Evolutionary conservation across 805 yeast species (phyloP).

Genomic region (Clavispora santaluciae): DNA sequence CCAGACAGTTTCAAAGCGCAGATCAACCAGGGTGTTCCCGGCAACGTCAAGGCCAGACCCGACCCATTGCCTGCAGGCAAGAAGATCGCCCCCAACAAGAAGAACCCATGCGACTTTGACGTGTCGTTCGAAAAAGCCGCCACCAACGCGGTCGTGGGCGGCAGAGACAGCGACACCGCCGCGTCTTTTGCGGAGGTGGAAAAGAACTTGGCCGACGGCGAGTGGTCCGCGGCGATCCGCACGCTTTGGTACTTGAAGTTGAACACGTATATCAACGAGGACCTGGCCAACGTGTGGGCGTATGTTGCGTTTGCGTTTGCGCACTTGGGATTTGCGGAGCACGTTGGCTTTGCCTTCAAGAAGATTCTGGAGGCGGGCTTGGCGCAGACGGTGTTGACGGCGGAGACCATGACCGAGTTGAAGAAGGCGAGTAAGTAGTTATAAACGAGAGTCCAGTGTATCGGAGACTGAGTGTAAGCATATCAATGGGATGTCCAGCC

Average conservation of each 20-base stretch:
- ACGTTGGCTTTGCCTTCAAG: constrained; percentile 5
- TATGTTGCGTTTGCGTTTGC: constrained; percentile 7
- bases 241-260: constrained; percentile 3
- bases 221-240: constrained; percentile 4
- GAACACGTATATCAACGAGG: constrained; percentile 5
- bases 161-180: constrained; percentile 4
- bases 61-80: constrained; percentile 5
- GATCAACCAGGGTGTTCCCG: constrained; percentile 7
- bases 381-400: constrained; percentile 5
- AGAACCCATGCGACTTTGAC: constrained; percentile 4
- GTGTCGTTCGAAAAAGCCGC: constrained; percentile 3
- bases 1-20: constrained; percentile 5
- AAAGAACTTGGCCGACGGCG: constrained; percentile 1
- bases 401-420: constrained; percentile 5
- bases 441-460: too few relatives aligned
- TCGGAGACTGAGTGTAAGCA: too few relatives aligned
- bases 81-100: constrained; percentile 5
- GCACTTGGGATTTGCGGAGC: constrained; percentile 5
- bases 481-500: background rate
- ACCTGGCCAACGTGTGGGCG: constrained; percentile 6
- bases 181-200: constrained; percentile 3
- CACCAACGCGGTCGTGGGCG: constrained; percentile 2
- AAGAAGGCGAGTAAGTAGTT: constrained; percentile 3
- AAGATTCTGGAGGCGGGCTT: constrained; percentile 5
- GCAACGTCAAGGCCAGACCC: constrained; percentile 5